Conservation (phyloP, 305 asterid genomes). For the Ajuga reptans region DNA sequence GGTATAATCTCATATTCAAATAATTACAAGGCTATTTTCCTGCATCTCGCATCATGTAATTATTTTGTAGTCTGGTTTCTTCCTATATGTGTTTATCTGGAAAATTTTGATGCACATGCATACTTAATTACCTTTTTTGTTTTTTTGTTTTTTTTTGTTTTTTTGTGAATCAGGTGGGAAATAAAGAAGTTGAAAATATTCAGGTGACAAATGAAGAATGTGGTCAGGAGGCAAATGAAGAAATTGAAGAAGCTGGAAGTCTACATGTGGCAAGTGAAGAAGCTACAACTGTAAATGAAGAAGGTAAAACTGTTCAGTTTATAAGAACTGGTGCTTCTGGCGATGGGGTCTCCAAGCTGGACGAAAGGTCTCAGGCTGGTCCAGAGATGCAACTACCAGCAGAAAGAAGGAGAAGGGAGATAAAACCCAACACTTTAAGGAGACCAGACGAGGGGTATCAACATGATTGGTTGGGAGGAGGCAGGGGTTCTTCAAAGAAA, state of each 20-base stretch:
- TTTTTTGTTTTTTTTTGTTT: neutral
- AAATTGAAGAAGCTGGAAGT: neutral
- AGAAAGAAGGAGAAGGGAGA: slow-evolving; percentile 26
- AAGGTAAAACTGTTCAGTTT: neutral
- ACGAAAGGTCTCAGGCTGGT: neutral
- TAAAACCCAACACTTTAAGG: slow-evolving; percentile 23
- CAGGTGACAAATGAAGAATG: slow-evolving; percentile 16
- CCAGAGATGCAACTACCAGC: slow-evolving; percentile 19
- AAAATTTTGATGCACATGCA: too few relatives aligned
- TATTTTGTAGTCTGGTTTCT: neutral
- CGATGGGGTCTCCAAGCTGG: slow-evolving; percentile 17
- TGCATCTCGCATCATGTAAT: neutral
- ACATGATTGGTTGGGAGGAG: slow-evolving; percentile 12
- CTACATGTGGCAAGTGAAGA: neutral
- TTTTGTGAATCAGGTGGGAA: slow-evolving; percentile 11
- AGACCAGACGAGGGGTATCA: slow-evolving; percentile 25
- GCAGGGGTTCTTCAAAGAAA: slow-evolving; percentile 6
- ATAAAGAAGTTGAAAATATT: neutral
- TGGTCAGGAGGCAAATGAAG: slow-evolving; percentile 12
- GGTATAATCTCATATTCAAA: neutral
- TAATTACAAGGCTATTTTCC: neutral
- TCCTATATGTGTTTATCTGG: neutral
- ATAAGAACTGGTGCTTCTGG: slow-evolving; percentile 1
- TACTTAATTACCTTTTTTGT: neutral
- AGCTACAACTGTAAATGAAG: slow-evolving; percentile 5